A percentile compares a stretch with the other conserved stretches of the same genome.
Conservation (phyloP, 1,284 basidiomycete genomes). For the Fomitopsis betulina region DNA sequence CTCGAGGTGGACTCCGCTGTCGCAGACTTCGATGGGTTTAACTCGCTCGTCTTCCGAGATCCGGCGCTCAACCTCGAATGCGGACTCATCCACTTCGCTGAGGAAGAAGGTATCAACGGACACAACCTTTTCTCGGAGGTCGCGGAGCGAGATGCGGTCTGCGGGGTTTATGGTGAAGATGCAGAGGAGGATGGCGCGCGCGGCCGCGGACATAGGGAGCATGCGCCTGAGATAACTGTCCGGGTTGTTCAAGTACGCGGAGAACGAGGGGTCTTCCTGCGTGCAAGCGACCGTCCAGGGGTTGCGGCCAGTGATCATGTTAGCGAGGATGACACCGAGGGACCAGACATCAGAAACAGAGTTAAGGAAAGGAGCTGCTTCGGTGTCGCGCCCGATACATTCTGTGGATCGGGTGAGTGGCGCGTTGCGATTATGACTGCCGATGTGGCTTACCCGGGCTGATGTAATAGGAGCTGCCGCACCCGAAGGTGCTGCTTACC, state of each 20-base stretch:
- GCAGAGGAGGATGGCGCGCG: conserved; percentile 30
- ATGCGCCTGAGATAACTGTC: conserved; percentile 41
- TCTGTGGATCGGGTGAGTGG: conserved; percentile 29
- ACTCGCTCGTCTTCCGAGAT: background rate
- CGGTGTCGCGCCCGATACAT: conserved; percentile 42
- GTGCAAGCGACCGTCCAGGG: conserved; percentile 59
- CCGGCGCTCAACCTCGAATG: background rate
- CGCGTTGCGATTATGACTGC: background rate
- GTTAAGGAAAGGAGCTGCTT: conserved; percentile 42
- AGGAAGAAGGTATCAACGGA: conserved; percentile 24
- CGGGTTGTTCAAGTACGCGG: conserved; percentile 40
- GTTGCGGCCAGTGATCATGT: conserved; percentile 61
- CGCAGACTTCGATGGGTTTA: conserved; percentile 4
- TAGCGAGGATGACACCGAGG: conserved; percentile 64
- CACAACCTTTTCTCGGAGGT: conserved; percentile 21
- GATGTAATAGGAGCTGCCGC: conserved; percentile 54
- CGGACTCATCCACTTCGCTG: background rate
- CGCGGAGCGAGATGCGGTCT: conserved; percentile 21
- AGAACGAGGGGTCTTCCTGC: conserved; percentile 50
- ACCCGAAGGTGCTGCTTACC: conserved; percentile 48
- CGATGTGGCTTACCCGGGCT: conserved; percentile 39
- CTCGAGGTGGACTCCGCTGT: background rate
- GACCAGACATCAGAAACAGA: conserved; percentile 65
- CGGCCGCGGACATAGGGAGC: conserved; percentile 42
- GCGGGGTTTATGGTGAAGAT: conserved; percentile 24